Evolutionary conservation across 2,329 filamentous ascomycete species (phyloP).

Genomic region (Zasmidium citrigriseum): DNA sequence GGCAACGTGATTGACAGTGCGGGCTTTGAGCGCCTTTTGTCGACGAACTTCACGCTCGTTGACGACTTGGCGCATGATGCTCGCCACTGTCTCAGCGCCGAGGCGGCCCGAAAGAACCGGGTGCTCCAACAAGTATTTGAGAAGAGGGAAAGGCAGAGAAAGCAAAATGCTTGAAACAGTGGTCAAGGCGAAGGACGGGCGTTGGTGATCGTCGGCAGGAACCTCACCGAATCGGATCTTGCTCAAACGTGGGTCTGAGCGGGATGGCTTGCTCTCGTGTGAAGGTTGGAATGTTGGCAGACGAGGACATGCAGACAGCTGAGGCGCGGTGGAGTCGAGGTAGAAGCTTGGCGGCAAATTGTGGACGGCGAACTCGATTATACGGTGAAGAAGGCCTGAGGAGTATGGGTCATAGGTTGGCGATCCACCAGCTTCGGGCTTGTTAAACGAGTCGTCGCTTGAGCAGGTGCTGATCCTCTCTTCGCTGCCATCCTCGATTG

Average conservation of each 20-base stretch:
- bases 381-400: constrained; percentile 55
- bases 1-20: constrained; percentile 11
- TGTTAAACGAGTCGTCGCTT: constrained; percentile 30
- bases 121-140: constrained; percentile 67
- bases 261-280: constrained; percentile 36
- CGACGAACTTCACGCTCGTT: constrained; percentile 44
- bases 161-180: constrained; percentile 67
- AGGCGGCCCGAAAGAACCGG: constrained; percentile 52
- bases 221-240: constrained; percentile 73
- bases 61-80: constrained; percentile 44
- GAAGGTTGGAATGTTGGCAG: constrained; percentile 38
- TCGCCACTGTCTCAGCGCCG: constrained; percentile 40
- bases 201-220: constrained; percentile 45
- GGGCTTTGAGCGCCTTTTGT: constrained; percentile 30
- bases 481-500: constrained; percentile 31
- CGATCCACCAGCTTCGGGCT: constrained; percentile 20
- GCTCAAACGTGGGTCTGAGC: constrained; percentile 57
- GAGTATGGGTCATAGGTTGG: constrained; percentile 57
- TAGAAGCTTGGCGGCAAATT: constrained; percentile 63
- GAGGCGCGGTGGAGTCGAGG: constrained; percentile 54
- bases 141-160: constrained; percentile 67
- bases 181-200: constrained; percentile 42
- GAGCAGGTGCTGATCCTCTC: constrained; percentile 40
- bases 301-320: constrained; percentile 50
- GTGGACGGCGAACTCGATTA: constrained; percentile 61